Base-by-base conservation (phyloP, 2,329 filamentous ascomycete species). In the Aspergillus thermomutatus region DNA sequence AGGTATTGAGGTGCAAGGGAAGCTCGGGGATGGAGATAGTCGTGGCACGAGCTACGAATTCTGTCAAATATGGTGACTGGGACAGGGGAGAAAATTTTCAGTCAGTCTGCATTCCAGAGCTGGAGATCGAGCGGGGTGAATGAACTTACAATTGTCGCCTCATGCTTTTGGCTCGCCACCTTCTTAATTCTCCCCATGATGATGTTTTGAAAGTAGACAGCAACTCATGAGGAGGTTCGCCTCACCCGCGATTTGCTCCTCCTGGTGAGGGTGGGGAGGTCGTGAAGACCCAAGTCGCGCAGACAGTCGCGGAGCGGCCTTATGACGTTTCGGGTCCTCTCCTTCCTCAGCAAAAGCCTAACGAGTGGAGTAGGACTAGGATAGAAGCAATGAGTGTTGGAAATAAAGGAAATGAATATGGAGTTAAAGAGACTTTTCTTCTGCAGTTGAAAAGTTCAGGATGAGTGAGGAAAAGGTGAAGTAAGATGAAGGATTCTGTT, bases 51-150 rank as follows among this genome's bases (percentile, higher is more conserved):
- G 87, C 80, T 68, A 96, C 88, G 71, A 92, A 97, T 53, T 88
- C 83, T 74, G 88, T 84, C 63, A 97, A 83, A 82, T 90, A 96
- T 64, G 91, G 88, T 74, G 94, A 96, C 91, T 97, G 65, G 52
- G 40, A 60, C 50, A 60, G 56, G 47, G 53, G 50, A 54, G 57
- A 62, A 63, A 67, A 62, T 52, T 60, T 61, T 71, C 61, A 67
- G 65, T 57, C 55, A 53, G 54, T 34, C 51, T 56, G 49, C 45
- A 47, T 45, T 31, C n/a, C 50, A 50, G 37, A 43, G 46, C 26
- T 48, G 46, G 23, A 53, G 26, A 28, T 53, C 47, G 54, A 55
- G 55, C 57, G 43, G 55, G 55, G 58, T 47, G 48, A 55, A 60
- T 45, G 43, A 50, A 73, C 77, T 71, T 71, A 80, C 78, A 65